phyloP scores from a whole-genome alignment of 805 yeast species.

The Yarrowia osloensis region DNA sequence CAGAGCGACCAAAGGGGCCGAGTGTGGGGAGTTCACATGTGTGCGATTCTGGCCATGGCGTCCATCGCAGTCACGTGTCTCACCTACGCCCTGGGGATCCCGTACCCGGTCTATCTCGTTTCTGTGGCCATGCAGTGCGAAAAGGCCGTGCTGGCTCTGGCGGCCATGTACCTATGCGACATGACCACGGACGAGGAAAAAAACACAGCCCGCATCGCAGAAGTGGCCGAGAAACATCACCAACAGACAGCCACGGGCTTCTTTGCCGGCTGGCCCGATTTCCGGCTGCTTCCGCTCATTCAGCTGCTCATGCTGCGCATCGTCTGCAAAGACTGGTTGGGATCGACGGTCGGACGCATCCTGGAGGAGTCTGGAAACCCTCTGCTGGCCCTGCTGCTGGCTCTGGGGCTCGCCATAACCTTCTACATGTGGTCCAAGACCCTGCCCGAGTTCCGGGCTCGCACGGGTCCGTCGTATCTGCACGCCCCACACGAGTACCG shows the following conservation, averaged over 20 bases:
- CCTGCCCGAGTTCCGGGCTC: conserved; percentile 11
- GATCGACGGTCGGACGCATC: conserved; percentile 9
- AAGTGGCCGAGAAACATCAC: neutral
- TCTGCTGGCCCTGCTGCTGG: conserved; percentile 3
- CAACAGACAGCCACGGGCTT: neutral
- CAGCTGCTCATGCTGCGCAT: conserved; percentile 9
- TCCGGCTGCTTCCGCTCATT: neutral
- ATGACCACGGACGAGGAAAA: conserved; percentile 16
- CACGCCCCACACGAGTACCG: conserved; percentile 16
- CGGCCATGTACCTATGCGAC: conserved; percentile 12
- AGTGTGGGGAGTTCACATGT: neutral
- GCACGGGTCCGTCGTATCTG: neutral
- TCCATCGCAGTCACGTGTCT: neutral
- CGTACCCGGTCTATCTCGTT: conserved; percentile 16
- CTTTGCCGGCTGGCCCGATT: conserved; percentile 3
- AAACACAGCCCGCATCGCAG: neutral
- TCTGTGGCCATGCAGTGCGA: conserved; percentile 9
- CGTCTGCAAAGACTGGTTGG: conserved; percentile 20
- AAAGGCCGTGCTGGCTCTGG: conserved; percentile 6
- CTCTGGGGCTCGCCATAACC: neutral
- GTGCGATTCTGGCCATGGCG: neutral
- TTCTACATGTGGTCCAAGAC: conserved; percentile 5
- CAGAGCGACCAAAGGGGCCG: neutral
- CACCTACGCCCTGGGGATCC: neutral
- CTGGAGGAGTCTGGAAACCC: conserved; percentile 8